Percentiles rank a stretch among this genome's conserved stretches.
Evolutionary conservation across 495 filamentous ascomycete species (phyloP).

Genomic region (Bombardia bombarda): DNA sequence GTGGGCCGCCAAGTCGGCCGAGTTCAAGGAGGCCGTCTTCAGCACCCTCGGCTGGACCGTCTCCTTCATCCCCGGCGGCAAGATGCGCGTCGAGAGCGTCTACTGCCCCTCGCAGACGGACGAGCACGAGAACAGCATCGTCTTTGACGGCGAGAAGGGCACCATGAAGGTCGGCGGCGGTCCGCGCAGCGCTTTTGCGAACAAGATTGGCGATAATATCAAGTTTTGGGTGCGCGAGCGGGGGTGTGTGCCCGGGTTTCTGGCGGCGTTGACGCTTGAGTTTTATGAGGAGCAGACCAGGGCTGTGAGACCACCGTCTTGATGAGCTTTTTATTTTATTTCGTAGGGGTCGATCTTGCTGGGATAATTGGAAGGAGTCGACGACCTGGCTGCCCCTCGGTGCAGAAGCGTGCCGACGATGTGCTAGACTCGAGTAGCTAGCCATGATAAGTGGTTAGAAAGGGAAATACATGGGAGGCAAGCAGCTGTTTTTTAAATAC

Average conservation of each 20-base stretch:
- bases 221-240: conserved; percentile 90
- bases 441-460: too few species aligned
- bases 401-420: too few species aligned
- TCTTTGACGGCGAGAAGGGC: conserved; percentile 92
- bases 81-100: conserved; percentile 75
- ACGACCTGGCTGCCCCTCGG: too few species aligned
- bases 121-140: conserved; percentile 80
- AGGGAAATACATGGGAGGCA: too few species aligned
- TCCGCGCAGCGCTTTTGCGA: conserved; percentile 75
- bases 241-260: conserved; percentile 84
- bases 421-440: too few species aligned
- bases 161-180: conserved; percentile 97
- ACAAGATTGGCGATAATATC: conserved; percentile 72
- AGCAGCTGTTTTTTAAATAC: too few species aligned
- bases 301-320: conserved; percentile 6
- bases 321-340: background rate
- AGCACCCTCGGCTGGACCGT: conserved; percentile 85
- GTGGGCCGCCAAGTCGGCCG: conserved; percentile 76
- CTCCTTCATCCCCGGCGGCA: conserved; percentile 87
- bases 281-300: conserved; percentile 72
- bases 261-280: conserved; percentile 82
- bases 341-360: too few species aligned
- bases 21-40: conserved; percentile 90
- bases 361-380: too few species aligned
- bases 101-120: conserved; percentile 61